Conservation (phyloP, 257 asterid genomes). For the Marsdenia floribunda region DNA sequence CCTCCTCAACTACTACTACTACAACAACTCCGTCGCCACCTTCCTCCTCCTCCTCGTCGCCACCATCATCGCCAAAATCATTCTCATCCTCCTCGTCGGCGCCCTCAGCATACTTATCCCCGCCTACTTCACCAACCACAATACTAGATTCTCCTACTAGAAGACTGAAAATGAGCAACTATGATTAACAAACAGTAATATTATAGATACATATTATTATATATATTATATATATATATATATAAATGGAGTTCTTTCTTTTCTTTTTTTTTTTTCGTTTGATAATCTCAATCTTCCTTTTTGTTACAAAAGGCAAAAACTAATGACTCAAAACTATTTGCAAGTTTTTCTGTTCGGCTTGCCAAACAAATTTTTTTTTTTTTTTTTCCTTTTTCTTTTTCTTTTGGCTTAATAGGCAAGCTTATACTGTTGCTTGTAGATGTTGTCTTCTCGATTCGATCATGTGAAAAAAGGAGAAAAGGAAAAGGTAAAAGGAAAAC, state of each 20-base stretch:
- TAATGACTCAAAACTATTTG: slow-evolving; percentile 11
- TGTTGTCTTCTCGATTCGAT: slow-evolving; percentile 10
- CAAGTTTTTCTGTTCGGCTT: slow-evolving; percentile 33
- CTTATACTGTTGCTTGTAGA: slow-evolving; percentile 20
- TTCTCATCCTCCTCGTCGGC: slow-evolving; percentile 31
- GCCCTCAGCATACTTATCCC: slow-evolving; percentile 26
- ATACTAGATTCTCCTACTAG: slow-evolving; percentile 44
- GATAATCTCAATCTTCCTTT: neutral
- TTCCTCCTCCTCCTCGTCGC: slow-evolving; percentile 27
- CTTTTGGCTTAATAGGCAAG: slow-evolving; percentile 17
- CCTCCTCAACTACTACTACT: neutral
- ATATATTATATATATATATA: too few relatives aligned
- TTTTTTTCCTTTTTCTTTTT: neutral
- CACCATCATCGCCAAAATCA: slow-evolving; percentile 29
- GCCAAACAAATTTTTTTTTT: slow-evolving; percentile 31
- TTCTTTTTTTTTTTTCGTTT: neutral
- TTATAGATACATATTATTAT: too few relatives aligned
- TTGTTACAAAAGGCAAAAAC: slow-evolving; percentile 18
- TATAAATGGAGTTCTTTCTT: neutral
- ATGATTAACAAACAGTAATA: slow-evolving; percentile 7
- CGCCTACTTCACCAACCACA: slow-evolving; percentile 41
- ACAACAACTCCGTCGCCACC: slow-evolving; percentile 28
- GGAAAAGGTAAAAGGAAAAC: neutral
- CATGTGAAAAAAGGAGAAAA: slow-evolving; percentile 9
- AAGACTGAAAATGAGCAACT: slow-evolving; percentile 29